A percentile compares a stretch with the other conserved stretches of the same genome.
These are phyloP conservation scores for Mrakiaceae sp. DNA, from an alignment of 1,284 basidiomycete genomes.

Conservation along the genomic window DNA sequence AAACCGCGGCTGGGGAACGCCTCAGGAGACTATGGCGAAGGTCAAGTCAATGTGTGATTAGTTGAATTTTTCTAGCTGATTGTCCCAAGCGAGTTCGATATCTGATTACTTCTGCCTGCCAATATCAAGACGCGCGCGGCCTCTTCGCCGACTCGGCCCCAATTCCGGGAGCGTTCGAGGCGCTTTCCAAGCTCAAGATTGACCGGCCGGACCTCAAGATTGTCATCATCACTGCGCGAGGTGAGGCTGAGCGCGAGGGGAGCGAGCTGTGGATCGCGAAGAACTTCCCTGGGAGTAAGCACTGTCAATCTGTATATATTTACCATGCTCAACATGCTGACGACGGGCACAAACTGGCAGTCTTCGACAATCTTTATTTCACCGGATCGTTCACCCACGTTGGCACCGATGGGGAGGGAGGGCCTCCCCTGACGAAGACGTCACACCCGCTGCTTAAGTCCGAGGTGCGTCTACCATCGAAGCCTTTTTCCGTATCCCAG, in stretches of 20 bases:
- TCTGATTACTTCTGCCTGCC: not conserved
- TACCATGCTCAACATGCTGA: not conserved
- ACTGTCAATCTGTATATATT: not conserved
- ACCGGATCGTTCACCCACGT: conserved; percentile 50
- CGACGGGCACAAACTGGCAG: conserved; percentile 23
- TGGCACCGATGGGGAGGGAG: conserved; percentile 29
- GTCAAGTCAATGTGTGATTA: conserved; percentile 22
- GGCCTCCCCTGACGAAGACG: conserved; percentile 37
- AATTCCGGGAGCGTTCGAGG: conserved; percentile 55
- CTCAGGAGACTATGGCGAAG: conserved; percentile 33
- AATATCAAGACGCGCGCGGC: conserved; percentile 39
- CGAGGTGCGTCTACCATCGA: conserved; percentile 38
- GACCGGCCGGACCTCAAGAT: conserved; percentile 42
- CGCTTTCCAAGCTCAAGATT: conserved; percentile 44
- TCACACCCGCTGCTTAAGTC: conserved; percentile 36
- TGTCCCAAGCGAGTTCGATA: conserved; percentile 42
- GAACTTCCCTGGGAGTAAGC: conserved; percentile 49
- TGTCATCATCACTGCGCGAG: conserved; percentile 63
- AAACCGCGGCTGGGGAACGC: conserved; percentile 56
- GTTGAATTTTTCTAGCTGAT: not conserved
- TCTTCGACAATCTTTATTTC: conserved; percentile 59
- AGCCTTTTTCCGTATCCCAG: too few relatives aligned
- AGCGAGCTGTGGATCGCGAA: conserved; percentile 57
- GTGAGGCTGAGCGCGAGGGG: conserved; percentile 45
- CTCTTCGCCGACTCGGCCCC: conserved; percentile 45